Evolutionary conservation across 2,329 filamentous ascomycete species (phyloP).

Genomic region (Colletotrichum truncatum): DNA sequence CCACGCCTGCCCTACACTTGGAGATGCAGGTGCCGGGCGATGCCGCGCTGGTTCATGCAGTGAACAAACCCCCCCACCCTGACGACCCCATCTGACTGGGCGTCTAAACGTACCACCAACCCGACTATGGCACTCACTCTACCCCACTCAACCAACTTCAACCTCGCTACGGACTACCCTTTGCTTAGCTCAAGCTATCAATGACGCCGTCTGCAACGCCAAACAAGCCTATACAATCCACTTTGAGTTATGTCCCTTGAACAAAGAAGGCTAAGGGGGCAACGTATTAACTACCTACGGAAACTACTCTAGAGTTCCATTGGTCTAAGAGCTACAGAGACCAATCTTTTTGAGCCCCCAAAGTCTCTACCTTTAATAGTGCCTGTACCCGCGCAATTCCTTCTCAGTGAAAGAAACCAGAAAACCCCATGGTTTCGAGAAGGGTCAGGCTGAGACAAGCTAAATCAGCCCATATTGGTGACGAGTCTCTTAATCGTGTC

Average conservation of each 20-base stretch:
- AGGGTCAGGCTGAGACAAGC: slow-evolving; percentile 7
- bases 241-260: neutral
- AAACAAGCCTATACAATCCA: neutral
- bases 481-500: neutral
- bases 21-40: slow-evolving; percentile 13
- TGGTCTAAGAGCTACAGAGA: slow-evolving; percentile 7
- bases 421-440: neutral
- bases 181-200: neutral
- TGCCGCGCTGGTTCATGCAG: slow-evolving; percentile 20
- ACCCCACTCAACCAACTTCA: slow-evolving; percentile 9
- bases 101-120: neutral
- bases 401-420: slow-evolving; percentile 7
- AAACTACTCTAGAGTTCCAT: slow-evolving; percentile 8
- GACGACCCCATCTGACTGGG: slow-evolving; percentile 8
- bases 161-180: neutral
- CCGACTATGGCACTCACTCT: neutral
- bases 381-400: neutral
- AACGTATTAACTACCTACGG: neutral
- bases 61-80: slow-evolving; percentile 1
- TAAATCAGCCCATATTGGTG: neutral
- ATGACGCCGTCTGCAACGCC: neutral
- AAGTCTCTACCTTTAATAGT: neutral
- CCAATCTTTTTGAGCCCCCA: slow-evolving; percentile 13
- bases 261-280: slow-evolving; percentile 12
- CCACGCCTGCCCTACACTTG: neutral